Base-by-base conservation (phyloP, 2,329 filamentous ascomycete genomes). In the Fusarium incarnatum region DNA sequence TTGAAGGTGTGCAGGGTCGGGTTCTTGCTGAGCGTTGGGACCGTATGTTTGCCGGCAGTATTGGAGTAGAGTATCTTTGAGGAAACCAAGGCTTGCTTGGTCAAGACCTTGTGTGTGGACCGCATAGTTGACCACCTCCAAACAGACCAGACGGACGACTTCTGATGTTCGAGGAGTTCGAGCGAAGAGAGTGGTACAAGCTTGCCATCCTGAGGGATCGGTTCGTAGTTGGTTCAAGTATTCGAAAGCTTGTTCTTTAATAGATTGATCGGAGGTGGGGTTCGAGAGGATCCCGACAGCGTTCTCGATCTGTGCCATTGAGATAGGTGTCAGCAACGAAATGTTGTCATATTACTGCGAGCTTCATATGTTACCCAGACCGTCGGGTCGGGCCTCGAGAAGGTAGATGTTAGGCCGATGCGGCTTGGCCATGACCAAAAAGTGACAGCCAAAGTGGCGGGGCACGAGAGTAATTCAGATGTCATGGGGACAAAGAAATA, bases 281-380 rank as follows among this genome's bases (percentile, higher is more conserved):
- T 95, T 91, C 84, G 91, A 96, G 81, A 94, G 93, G 83, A 98
- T 97, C 81, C 96, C 90, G 83, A 98, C 96, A 81, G 96, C 96
- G 84, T 93, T 95, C 83, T 96, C 92, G 81, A 98, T 91, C 93
- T 98, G 77, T 25, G 53, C 52, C 50, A 44, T 50, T 64, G 32
- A 68, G 73, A 46, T 22, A 40, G 45, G 54, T 27, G 60, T 71
- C 56, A 71, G 68, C 30, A 66, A 54, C 23, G 42, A 42, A 23
- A 56, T 30, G 46, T 27, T 52, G 41, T 37, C 44, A 30, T 54
- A 28, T 47, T 59, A 48, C 53, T 25, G 32, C 48, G 34, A 54
- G 58, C 65, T 72, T 67, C 57, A 59, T 41, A 58, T 56, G 37
- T 22, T 53, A 53, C 34, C 67, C 50, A 64, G 30, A 40, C 57